These are phyloP conservation scores for Paxillus involutus DNA, from an alignment of 768 basidiomycete genomes.

Conservation along the genomic window DNA sequence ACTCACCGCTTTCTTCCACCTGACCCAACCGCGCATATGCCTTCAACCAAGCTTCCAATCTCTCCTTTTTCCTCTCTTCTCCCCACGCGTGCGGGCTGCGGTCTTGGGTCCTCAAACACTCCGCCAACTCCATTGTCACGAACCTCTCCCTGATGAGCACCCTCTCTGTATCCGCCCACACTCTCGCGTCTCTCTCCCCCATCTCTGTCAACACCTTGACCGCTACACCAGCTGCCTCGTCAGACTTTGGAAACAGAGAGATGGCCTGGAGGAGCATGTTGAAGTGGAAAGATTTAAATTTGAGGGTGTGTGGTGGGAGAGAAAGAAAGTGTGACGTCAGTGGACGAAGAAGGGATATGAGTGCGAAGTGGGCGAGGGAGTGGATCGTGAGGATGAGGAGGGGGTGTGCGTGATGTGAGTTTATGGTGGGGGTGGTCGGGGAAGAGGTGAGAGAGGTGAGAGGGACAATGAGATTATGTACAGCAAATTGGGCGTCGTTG, in stretches of 20 bases:
- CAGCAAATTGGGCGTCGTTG: slow-evolving; percentile 42
- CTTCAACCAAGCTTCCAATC: slow-evolving; percentile 20
- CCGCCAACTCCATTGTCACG: slow-evolving; percentile 49
- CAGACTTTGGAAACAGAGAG: slow-evolving; percentile 41
- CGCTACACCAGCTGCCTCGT: slow-evolving; percentile 38
- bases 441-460: slow-evolving; percentile 34
- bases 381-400: slow-evolving; percentile 32
- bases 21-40: slow-evolving; percentile 20
- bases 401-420: slow-evolving; percentile 5
- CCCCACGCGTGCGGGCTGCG: neutral
- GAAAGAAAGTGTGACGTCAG: slow-evolving; percentile 43
- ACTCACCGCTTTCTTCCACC: slow-evolving; percentile 41
- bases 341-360: slow-evolving; percentile 45
- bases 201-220: slow-evolving; percentile 46
- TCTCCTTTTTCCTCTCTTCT: neutral
- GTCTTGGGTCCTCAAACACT: slow-evolving; percentile 36
- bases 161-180: slow-evolving; percentile 43
- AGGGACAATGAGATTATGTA: slow-evolving; percentile 43
- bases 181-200: slow-evolving; percentile 42
- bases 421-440: slow-evolving; percentile 11
- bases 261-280: slow-evolving; percentile 56
- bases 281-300: slow-evolving; percentile 35
- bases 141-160: slow-evolving; percentile 50
- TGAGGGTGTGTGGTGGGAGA: slow-evolving; percentile 19
- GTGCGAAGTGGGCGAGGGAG: slow-evolving; percentile 49